Conservation (phyloP, 768 basidiomycete genomes). For the Panus rudis region DNA sequence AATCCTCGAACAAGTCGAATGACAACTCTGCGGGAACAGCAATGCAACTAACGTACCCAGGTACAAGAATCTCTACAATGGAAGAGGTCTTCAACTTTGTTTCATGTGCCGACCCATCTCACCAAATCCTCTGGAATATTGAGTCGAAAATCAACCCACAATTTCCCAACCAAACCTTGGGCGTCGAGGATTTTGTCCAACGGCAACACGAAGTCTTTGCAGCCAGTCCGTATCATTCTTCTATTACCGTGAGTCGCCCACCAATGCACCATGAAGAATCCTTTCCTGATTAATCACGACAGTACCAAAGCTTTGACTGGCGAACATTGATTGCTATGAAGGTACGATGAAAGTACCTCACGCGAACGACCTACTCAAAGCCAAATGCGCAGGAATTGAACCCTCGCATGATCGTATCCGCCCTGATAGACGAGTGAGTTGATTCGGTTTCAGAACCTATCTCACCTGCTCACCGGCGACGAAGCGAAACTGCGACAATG, state of each 20-base stretch:
- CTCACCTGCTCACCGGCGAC: not conserved
- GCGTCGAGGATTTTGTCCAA: slow-evolving; percentile 53
- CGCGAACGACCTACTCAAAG: not conserved
- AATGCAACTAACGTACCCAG: slow-evolving; percentile 57
- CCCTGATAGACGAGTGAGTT: slow-evolving; percentile 58
- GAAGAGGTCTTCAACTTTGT: slow-evolving; percentile 72
- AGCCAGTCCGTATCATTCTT: slow-evolving; percentile 50
- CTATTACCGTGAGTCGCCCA: slow-evolving; percentile 49
- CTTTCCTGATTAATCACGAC: not conserved
- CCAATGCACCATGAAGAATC: not conserved
- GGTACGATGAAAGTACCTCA: slow-evolving; percentile 24
- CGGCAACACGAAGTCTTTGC: slow-evolving; percentile 54
- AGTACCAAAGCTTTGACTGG: slow-evolving; percentile 86
- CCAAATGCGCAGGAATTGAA: slow-evolving; percentile 37
- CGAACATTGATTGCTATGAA: slow-evolving; percentile 68
- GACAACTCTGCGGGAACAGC: slow-evolving; percentile 36
- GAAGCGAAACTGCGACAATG: slow-evolving; percentile 34
- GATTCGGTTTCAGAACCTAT: not conserved
- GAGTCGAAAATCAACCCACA: slow-evolving; percentile 68
- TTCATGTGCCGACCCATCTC: slow-evolving; percentile 60
- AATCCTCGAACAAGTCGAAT: not conserved
- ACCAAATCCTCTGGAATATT: slow-evolving; percentile 64
- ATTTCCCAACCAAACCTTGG: slow-evolving; percentile 42
- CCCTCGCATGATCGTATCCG: slow-evolving; percentile 48
- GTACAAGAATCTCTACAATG: slow-evolving; percentile 66